Conservation (phyloP, 192 early-diverging fungal species). For the Coemansia sp. region DNA sequence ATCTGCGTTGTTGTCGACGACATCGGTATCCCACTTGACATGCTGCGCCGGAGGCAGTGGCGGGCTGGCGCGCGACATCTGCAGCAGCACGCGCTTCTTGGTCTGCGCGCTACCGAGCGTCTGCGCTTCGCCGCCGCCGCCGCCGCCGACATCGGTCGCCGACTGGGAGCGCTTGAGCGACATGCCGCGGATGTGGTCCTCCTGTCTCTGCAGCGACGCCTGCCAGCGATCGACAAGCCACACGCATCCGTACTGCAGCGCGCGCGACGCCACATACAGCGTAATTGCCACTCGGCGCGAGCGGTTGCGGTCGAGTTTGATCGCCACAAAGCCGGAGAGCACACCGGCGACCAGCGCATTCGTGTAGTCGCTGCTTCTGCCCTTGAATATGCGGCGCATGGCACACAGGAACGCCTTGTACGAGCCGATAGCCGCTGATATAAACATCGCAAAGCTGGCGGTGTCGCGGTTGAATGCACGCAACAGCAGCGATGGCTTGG, state of each 20-base stretch:
- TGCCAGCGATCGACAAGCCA: constrained; percentile 65
- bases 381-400: constrained; percentile 54
- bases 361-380: constrained; percentile 55
- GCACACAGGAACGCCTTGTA: constrained; percentile 67
- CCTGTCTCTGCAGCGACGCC: constrained; percentile 19
- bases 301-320: constrained; percentile 61
- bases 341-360: constrained; percentile 66
- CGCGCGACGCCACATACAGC: constrained; percentile 64
- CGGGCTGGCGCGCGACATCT: constrained; percentile 7
- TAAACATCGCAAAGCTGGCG: constrained; percentile 63
- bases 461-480: constrained; percentile 58
- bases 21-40: constrained; percentile 23
- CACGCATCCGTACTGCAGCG: constrained; percentile 61
- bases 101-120: not conserved
- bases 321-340: constrained; percentile 59
- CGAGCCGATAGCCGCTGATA: constrained; percentile 61
- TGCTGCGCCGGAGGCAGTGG: not conserved
- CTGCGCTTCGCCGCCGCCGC: not conserved
- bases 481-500: constrained; percentile 29
- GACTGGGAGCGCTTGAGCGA: constrained; percentile 43
- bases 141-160: not conserved
- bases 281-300: constrained; percentile 63
- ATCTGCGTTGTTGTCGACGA: constrained; percentile 17
- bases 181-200: constrained; percentile 23
- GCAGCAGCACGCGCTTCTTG: not conserved